Percentiles rank a stretch among this genome's conserved stretches.
These are phyloP conservation scores for Pezizomycotina sp. DNA, from an alignment of 2,329 filamentous ascomycete species.

Conservation along the genomic window DNA sequence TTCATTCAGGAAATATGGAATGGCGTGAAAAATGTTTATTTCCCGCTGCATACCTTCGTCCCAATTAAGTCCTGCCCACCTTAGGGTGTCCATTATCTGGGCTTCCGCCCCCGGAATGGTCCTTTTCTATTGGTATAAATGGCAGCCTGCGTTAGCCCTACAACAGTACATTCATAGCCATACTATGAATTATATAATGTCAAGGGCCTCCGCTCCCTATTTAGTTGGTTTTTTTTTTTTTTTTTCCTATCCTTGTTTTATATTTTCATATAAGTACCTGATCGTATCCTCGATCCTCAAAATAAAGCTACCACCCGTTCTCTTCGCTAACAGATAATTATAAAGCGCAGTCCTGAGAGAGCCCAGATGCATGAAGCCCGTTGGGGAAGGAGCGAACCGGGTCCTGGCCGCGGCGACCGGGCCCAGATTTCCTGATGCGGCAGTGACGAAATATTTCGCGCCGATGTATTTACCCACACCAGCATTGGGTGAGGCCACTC, in stretches of 20 bases:
- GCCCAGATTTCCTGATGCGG: background rate
- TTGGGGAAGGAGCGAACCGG: constrained; percentile 89
- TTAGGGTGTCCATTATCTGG: constrained; percentile 59
- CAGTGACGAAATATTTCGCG: too few relatives aligned
- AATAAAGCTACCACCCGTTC: constrained; percentile 77
- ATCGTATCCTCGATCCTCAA: constrained; percentile 92
- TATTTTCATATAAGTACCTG: constrained; percentile 39
- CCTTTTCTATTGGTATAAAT: constrained; percentile 62
- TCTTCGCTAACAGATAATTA: constrained; percentile 79
- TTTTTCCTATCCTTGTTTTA: too few relatives aligned
- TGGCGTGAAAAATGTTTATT: too few relatives aligned
- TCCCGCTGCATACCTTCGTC: constrained; percentile 63
- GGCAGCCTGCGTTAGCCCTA: constrained; percentile 28
- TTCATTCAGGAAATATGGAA: too few relatives aligned
- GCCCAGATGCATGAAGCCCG: constrained; percentile 81
- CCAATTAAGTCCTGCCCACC: constrained; percentile 82
- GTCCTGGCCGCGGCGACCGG: constrained; percentile 49
- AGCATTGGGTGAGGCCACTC: too few relatives aligned
- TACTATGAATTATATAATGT: constrained; percentile 12
- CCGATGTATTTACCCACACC: too few relatives aligned
- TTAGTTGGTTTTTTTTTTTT: too few relatives aligned
- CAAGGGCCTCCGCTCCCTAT: constrained; percentile 4
- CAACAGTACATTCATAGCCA: constrained; percentile 7
- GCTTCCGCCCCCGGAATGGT: constrained; percentile 65
- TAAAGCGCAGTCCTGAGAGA: constrained; percentile 87